Percentiles rank a stretch among this genome's conserved stretches.
Evolutionary conservation across 352 stramenopile genomes (phyloP).

Genomic region (Phytophthora sp.): DNA sequence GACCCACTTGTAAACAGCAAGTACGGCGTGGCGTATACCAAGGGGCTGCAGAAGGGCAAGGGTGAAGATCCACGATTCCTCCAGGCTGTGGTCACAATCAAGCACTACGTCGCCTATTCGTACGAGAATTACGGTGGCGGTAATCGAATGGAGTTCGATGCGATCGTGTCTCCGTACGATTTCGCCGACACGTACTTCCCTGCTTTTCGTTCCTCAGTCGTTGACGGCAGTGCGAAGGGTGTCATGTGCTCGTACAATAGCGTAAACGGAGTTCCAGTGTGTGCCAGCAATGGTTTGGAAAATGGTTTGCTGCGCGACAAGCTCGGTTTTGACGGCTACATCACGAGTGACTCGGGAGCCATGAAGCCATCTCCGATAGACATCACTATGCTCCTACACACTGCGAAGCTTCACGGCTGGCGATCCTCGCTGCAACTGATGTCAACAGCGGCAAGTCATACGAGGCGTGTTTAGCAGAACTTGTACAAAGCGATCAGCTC

Average conservation of each 20-base stretch:
- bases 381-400: constrained; percentile 76
- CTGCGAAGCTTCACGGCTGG: constrained; percentile 55
- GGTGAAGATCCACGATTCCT: constrained; percentile 48
- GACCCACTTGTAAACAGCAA: constrained; percentile 87
- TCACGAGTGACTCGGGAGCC: constrained; percentile 93
- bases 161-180: constrained; percentile 87
- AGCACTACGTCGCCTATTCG: constrained; percentile 95
- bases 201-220: constrained; percentile 84
- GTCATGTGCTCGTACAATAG: constrained; percentile 98
- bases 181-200: constrained; percentile 92
- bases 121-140: constrained; percentile 64
- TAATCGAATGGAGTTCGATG: constrained; percentile 85
- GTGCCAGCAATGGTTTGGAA: constrained; percentile 84
- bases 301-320: constrained; percentile 70
- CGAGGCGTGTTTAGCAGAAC: constrained; percentile 62
- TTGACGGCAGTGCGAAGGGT: constrained; percentile 74
- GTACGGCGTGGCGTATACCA: constrained; percentile 91
- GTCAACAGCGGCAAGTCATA: constrained; percentile 88
- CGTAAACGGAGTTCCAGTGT: constrained; percentile 94
- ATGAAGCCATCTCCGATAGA: constrained; percentile 74
- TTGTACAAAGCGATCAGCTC: constrained; percentile 51
- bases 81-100: constrained; percentile 88
- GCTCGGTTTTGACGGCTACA: constrained; percentile 94
- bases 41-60: constrained; percentile 81
- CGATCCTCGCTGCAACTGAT: constrained; percentile 76